Conservation (phyloP, 1,284 basidiomycete species). For the Ceraceosorus guamensis region DNA sequence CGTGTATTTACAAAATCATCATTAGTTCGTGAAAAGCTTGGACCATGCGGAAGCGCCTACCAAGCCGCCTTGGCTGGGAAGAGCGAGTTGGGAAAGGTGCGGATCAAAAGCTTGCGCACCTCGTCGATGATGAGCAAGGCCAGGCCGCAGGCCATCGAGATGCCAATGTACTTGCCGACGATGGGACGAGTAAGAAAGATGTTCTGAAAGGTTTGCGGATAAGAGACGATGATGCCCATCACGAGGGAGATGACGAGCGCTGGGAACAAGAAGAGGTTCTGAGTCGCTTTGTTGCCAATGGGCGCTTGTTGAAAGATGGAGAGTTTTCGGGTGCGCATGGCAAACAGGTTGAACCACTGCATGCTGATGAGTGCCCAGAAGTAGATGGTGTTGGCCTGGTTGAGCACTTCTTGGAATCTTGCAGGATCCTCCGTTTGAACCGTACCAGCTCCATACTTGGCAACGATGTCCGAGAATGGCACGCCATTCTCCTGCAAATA, state of each 20-base stretch:
- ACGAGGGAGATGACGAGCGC: slow-evolving; percentile 21
- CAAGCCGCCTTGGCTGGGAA: slow-evolving; percentile 40
- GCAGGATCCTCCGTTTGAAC: slow-evolving; percentile 40
- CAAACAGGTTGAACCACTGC: slow-evolving; percentile 55
- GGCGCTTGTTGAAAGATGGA: slow-evolving; percentile 49
- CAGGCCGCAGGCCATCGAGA: slow-evolving; percentile 52
- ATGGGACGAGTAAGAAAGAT: slow-evolving; percentile 57
- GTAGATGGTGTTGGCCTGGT: slow-evolving; percentile 45
- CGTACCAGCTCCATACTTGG: slow-evolving; percentile 54
- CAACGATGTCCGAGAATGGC: slow-evolving; percentile 52
- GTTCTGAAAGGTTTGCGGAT: slow-evolving; percentile 50
- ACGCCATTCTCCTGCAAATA: slow-evolving; percentile 56
- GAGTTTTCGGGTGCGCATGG: slow-evolving; percentile 54
- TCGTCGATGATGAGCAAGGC: slow-evolving; percentile 49
- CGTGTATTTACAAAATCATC: no score
- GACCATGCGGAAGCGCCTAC: no score
- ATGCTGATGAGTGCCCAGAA: slow-evolving; percentile 63
- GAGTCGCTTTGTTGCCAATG: slow-evolving; percentile 14
- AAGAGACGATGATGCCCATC: slow-evolving; percentile 33
- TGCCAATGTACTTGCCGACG: slow-evolving; percentile 54
- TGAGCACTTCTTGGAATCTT: slow-evolving; percentile 50
- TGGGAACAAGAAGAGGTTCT: slow-evolving; percentile 27
- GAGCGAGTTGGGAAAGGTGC: slow-evolving; percentile 34
- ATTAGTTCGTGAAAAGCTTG: no score
- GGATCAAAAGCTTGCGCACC: slow-evolving; percentile 35